Evolutionary conservation across 78 protist species (phyloP).

Genomic region (Trichosphaerium sp.): DNA sequence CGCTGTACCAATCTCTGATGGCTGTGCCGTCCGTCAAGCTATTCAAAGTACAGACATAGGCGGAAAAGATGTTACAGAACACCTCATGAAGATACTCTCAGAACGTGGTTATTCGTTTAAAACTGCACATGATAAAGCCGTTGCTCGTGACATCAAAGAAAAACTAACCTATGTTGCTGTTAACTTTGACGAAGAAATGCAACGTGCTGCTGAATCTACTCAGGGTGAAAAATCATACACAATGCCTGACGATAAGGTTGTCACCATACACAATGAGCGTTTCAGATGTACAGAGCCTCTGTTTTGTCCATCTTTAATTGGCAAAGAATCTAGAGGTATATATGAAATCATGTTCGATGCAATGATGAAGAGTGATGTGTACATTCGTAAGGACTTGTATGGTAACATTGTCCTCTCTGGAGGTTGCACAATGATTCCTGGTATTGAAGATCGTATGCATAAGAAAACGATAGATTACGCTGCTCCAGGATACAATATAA

Average conservation of each 20-base stretch:
- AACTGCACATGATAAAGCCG: conserved; percentile 27
- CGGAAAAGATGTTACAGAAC: conserved; percentile 45
- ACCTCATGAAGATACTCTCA: conserved; percentile 37
- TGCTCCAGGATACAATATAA: conserved; percentile 28
- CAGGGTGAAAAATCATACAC: neutral
- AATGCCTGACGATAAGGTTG: neutral
- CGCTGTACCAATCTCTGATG: neutral
- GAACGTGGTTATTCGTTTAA: conserved; percentile 33
- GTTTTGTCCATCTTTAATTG: conserved; percentile 32
- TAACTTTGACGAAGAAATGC: conserved; percentile 24
- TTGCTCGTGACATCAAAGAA: conserved; percentile 54
- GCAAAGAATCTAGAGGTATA: neutral
- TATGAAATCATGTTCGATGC: conserved; percentile 8
- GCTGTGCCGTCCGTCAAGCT: neutral
- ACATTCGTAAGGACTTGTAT: neutral
- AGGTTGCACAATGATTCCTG: conserved; percentile 47
- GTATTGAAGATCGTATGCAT: conserved; percentile 33
- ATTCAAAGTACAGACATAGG: neutral
- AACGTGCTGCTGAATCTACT: neutral
- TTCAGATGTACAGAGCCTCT: conserved; percentile 41
- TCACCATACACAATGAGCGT: conserved; percentile 12
- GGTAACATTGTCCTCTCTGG: conserved; percentile 58
- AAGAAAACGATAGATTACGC: conserved; percentile 28
- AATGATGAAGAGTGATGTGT: conserved; percentile 15
- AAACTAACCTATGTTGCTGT: too few relatives aligned